Evolutionary conservation across 176 grass and related monocot species (phyloP), one percentile per base, ranked within the genome.

Genomic region (Elymus sibiricus): DNA sequence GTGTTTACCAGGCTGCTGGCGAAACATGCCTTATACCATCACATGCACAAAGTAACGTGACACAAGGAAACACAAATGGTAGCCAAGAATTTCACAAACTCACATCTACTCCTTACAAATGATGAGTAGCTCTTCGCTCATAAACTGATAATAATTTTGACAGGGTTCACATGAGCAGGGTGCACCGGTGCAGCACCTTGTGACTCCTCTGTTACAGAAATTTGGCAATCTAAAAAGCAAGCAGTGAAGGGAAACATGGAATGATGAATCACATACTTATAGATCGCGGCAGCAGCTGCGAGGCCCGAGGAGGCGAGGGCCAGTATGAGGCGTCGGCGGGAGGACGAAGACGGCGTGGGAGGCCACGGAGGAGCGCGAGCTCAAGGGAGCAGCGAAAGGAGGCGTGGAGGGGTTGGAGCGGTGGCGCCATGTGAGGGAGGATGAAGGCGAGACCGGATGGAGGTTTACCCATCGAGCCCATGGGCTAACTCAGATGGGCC

Each of bases 61-160:
- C 7, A 35, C 0, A 67, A 35, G 11, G 64, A 74, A 87, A 74
- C 21, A 9, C 32, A n/a, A 88, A 28, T 12, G 19, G 42, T 13
- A 77, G 26, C 12, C 39, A 81, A 55, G 26, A 82, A 60, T 21
- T 40, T 32, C 9, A 77, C 29, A 86, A 89, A 91, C 86, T 95
- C 91, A 92, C 93, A 91, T 95, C 78, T 95, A 88, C 59, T 92
- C 93, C 71, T 95, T 98, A 82, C 93, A 94, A 55, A 91, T 95
- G 63, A 74, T 91, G 47, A 94, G 93, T 72, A 94, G 86, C 67
- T 95, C 78, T 91, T 98, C 96, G 17, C 76, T 98, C 49, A 95
- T 68, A 68, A 35, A 35, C 66, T 38, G 66, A 21, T 38, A 9
- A 22, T 95, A 86, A 94, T 92, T 86, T 87, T 94, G 46, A 98